Conservation (phyloP, 1,139 yeast species). For the Pichia inconspicua region DNA sequence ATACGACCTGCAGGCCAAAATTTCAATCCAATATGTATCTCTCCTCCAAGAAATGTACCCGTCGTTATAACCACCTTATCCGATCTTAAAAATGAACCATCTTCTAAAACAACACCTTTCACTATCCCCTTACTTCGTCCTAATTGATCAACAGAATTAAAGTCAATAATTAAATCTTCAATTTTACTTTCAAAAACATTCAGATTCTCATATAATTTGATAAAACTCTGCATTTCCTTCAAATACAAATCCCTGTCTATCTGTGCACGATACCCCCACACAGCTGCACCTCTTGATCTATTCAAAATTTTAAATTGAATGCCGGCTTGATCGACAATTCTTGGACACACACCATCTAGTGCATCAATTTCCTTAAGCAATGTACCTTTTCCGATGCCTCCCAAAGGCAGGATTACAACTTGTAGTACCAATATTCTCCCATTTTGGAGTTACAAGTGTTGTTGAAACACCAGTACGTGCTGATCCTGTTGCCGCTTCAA, state of each 20-base stretch:
- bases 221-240: conserved; percentile 67
- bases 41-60: conserved; percentile 92
- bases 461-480: conserved; percentile 78
- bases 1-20: conserved; percentile 86
- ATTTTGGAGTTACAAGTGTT: conserved; percentile 67
- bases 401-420: conserved; percentile 96
- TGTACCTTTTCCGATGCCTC: conserved; percentile 98
- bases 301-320: conserved; percentile 85
- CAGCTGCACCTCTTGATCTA: conserved; percentile 90
- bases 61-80: conserved; percentile 80
- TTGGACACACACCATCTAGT: conserved; percentile 82
- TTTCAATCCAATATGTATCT: conserved; percentile 81
- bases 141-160: conserved; percentile 23
- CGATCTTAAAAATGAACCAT: conserved; percentile 56
- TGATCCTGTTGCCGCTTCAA: conserved; percentile 93
- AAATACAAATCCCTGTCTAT: conserved; percentile 80
- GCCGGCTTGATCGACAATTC: conserved; percentile 85
- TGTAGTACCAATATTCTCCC: conserved; percentile 79
- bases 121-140: conserved; percentile 41
- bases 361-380: conserved; percentile 91
- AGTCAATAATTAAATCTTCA: conserved; percentile 71
- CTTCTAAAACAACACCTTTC: conserved; percentile 63
- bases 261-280: conserved; percentile 98
- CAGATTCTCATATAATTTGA: conserved; percentile 52
- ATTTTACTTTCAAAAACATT: conserved; percentile 67